Percentiles rank a stretch among this genome's conserved stretches.
These are phyloP conservation scores for Euphrasia confusa DNA, from an alignment of 257 asterid species.

Conservation along the genomic window DNA sequence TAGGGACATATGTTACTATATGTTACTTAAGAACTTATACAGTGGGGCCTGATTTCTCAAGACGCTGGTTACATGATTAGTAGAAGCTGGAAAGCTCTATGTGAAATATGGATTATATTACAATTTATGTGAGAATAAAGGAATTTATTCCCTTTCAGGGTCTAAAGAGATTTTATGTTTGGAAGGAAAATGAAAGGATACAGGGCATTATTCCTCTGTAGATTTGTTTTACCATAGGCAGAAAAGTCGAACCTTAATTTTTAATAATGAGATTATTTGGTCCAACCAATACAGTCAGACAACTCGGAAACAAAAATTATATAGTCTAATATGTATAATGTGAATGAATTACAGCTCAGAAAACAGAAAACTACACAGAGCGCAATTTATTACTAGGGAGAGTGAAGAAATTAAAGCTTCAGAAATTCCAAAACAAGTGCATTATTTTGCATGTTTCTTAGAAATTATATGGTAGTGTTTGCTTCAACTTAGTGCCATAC, in stretches of 20 bases:
- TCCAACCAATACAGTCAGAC: not conserved
- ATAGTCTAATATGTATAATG: no score
- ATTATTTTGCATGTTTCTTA: not conserved
- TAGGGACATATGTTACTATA: not conserved
- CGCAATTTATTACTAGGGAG: no score
- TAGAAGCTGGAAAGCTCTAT: not conserved
- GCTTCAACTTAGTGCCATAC: conserved; percentile 7
- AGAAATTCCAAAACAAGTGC: not conserved
- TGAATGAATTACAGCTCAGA: no score
- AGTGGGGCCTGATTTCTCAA: not conserved
- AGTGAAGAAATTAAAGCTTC: not conserved
- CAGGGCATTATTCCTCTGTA: not conserved
- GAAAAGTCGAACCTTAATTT: not conserved
- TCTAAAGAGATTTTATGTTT: not conserved
- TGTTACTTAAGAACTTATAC: not conserved
- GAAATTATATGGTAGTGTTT: conserved; percentile 5
- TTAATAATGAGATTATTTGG: not conserved
- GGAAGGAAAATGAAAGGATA: not conserved
- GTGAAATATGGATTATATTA: not conserved
- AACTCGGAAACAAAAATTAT: no score
- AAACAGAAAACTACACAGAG: no score
- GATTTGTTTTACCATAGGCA: not conserved
- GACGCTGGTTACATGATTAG: not conserved
- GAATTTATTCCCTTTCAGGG: not conserved
- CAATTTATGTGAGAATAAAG: not conserved